These are phyloP conservation scores for Aspergillus neoniger DNA, from an alignment of 2,329 filamentous ascomycete species.

Conservation along the genomic window DNA sequence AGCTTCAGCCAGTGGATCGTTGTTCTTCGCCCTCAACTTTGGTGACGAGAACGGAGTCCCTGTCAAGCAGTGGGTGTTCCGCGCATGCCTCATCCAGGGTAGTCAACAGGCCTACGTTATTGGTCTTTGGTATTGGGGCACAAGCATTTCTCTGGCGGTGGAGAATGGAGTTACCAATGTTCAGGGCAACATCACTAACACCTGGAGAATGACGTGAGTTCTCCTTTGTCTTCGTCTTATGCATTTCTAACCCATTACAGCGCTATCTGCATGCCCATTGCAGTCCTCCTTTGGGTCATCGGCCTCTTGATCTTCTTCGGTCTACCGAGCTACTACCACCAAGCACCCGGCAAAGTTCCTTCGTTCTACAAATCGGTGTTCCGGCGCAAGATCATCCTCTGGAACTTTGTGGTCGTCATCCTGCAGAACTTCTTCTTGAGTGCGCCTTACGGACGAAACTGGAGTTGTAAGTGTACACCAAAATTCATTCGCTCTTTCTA, in stretches of 20 bases:
- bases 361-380: slow-evolving; percentile 65
- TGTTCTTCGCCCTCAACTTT: slow-evolving; percentile 69
- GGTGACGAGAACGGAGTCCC: slow-evolving; percentile 64
- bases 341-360: slow-evolving; percentile 63
- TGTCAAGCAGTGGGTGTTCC: slow-evolving; percentile 66
- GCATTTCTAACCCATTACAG: slow-evolving; percentile 17
- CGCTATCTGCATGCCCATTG: slow-evolving; percentile 60
- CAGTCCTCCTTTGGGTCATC: slow-evolving; percentile 59
- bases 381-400: slow-evolving; percentile 65
- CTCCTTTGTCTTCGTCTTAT: neutral
- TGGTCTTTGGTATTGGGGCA: slow-evolving; percentile 68
- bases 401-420: slow-evolving; percentile 66
- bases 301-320: slow-evolving; percentile 60
- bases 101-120: slow-evolving; percentile 68
- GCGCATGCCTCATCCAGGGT: slow-evolving; percentile 66
- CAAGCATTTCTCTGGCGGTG: slow-evolving; percentile 52
- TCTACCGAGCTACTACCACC: slow-evolving; percentile 68
- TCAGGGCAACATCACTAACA: slow-evolving; percentile 42
- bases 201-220: slow-evolving; percentile 48
- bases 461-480: slow-evolving; percentile 51
- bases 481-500: neutral
- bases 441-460: slow-evolving; percentile 67
- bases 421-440: slow-evolving; percentile 69
- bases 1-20: slow-evolving; percentile 63
- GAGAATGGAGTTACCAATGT: slow-evolving; percentile 44